phyloP scores from a whole-genome alignment of 768 basidiomycete genomes.

The Kwoniella botswanensis region DNA sequence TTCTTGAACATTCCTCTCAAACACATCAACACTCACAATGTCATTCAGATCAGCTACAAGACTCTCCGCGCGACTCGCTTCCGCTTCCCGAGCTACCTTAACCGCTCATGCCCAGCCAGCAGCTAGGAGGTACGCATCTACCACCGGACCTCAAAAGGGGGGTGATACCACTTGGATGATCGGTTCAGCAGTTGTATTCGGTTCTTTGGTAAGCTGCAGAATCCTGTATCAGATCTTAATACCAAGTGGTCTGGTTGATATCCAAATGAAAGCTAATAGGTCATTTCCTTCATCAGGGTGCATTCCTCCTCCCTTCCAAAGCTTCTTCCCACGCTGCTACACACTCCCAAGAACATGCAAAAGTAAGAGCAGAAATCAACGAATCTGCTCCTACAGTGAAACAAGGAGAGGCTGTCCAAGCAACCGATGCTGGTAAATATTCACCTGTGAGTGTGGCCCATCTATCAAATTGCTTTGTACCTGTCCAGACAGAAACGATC shows the following conservation, averaged over 20 bases:
- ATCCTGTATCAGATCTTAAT: background rate
- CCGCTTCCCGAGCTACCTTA: slow-evolving; percentile 5
- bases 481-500: background rate
- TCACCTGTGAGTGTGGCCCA: background rate
- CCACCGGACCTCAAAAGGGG: slow-evolving; percentile 5
- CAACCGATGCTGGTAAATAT: background rate
- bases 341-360: slow-evolving; percentile 17
- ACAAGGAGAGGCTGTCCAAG: slow-evolving; percentile 7
- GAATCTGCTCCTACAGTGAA: slow-evolving; percentile 23
- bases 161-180: slow-evolving; percentile 31
- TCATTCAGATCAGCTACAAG: slow-evolving; percentile 31
- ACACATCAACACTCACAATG: slow-evolving; percentile 15
- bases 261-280: background rate
- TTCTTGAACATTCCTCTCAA: background rate
- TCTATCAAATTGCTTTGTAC: background rate
- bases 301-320: slow-evolving; percentile 25
- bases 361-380: slow-evolving; percentile 23
- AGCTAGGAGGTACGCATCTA: slow-evolving; percentile 23
- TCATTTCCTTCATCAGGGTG: slow-evolving; percentile 2
- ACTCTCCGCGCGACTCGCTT: slow-evolving; percentile 19
- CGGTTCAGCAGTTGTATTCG: slow-evolving; percentile 28
- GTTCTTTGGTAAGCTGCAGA: slow-evolving; percentile 20
- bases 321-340: slow-evolving; percentile 13
- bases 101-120: background rate
- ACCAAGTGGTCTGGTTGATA: background rate